Evolutionary conservation across 1,284 basidiomycete genomes (phyloP), one percentile per base, ranked within the genome.

Genomic region (Gomphus sp.): DNA sequence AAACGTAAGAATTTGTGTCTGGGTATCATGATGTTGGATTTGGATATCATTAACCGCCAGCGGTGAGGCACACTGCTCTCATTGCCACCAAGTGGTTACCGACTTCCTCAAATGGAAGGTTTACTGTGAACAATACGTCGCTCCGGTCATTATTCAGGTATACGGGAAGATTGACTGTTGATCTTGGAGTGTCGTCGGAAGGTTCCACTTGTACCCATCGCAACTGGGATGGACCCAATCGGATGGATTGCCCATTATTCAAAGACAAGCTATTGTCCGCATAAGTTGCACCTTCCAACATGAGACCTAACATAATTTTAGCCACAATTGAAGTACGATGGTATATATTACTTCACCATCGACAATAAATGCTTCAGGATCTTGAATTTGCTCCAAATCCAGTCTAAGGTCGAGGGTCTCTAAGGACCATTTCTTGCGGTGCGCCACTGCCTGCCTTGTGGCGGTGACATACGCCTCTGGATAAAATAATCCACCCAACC

Each of bases 401-500:
- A 98, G 75, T 59, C 85, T 74, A 48, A 98, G 72, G 58, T 82
- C 77, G 64, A 97, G 71, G n/a, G 91, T 93, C 72, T 98, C 94
- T 63, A 98, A 75, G 70, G 91, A 94, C 86, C 90, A 91, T 63
- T 85, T 84, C 73, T 90, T 93, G 59, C 85, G 80, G 70, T 97
- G 93, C 1, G 94, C 94, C 8, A 94, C 88, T 16, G 89, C 85
- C 72, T 98, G 95, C 56, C 94, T 81, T 1, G 93, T 95, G 1
- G 94, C 94, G 0, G 94, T 97, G 66, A 98, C 81, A 71, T 93
- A 97, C 2, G 93, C 93, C 68, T 95, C 92, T 1, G 95, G 95
- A 80, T 92, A 94, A 81, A 98, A 97, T 56, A 98, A 71, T 0
- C 91, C 91, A 37, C 94, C 93, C 12, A 97, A 80, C 89, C 91